These are phyloP conservation scores for Fomitopsis serialis DNA, from an alignment of 768 basidiomycete species.

Conservation along the genomic window DNA sequence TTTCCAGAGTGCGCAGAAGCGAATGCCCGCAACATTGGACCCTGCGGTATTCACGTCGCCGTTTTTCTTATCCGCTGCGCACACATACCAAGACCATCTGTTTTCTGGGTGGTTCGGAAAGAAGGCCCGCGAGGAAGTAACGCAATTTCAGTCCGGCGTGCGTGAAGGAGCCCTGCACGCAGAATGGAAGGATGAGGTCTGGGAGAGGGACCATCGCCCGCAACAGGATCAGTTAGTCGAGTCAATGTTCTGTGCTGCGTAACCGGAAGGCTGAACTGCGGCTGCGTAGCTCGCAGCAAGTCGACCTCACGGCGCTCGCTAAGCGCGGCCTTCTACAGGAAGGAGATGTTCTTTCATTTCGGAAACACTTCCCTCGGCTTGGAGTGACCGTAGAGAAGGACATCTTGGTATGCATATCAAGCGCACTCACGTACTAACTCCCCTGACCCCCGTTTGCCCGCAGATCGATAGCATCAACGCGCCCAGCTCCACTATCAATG, in stretches of 20 bases:
- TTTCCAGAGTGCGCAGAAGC: neutral
- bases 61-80: slow-evolving; percentile 48
- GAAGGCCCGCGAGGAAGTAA: slow-evolving; percentile 35
- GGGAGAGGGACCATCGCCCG: slow-evolving; percentile 40
- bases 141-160: slow-evolving; percentile 39
- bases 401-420: slow-evolving; percentile 33
- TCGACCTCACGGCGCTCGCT: slow-evolving; percentile 41
- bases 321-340: slow-evolving; percentile 39
- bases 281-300: slow-evolving; percentile 3
- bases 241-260: neutral
- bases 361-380: slow-evolving; percentile 38
- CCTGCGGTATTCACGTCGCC: slow-evolving; percentile 42
- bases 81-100: slow-evolving; percentile 58
- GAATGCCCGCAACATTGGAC: slow-evolving; percentile 24
- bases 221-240: neutral
- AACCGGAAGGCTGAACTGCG: neutral
- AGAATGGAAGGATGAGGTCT: slow-evolving; percentile 61
- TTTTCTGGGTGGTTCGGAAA: slow-evolving; percentile 46
- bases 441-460: no score
- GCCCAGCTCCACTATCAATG: slow-evolving; percentile 34
- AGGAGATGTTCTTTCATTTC: slow-evolving; percentile 53
- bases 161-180: slow-evolving; percentile 41
- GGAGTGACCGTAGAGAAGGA: slow-evolving; percentile 49
- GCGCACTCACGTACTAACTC: neutral
- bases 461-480: slow-evolving; percentile 45